Evolutionary conservation across 148 eudicot species (phyloP).

Genomic region (Amaranthus cruentus): DNA sequence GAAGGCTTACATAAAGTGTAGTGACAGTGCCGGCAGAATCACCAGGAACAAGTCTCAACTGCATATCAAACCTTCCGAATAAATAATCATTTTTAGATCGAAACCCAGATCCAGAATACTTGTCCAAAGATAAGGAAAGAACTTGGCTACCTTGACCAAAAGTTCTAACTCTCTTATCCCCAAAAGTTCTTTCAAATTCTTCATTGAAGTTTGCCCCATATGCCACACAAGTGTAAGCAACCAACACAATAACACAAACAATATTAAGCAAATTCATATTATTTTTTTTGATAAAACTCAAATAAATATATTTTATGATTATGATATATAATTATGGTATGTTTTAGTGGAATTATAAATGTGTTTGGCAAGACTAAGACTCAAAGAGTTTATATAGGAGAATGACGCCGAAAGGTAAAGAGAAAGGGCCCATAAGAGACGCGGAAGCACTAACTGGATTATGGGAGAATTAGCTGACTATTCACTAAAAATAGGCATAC

Average conservation of each 20-base stretch:
- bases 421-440: neutral
- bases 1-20: conserved; percentile 9
- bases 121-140: conserved; percentile 38
- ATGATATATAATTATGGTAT: neutral
- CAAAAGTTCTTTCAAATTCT: conserved; percentile 35
- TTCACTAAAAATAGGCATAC: neutral
- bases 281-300: neutral
- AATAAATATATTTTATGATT: no score
- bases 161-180: conserved; percentile 32
- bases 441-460: conserved; percentile 7
- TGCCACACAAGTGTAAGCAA: neutral
- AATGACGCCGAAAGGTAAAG: neutral
- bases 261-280: neutral
- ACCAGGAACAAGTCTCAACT: conserved; percentile 39
- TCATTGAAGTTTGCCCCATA: conserved; percentile 31
- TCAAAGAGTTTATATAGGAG: conserved; percentile 1
- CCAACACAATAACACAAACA: neutral
- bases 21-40: conserved; percentile 57
- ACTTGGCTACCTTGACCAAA: conserved; percentile 25
- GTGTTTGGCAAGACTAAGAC: neutral
- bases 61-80: conserved; percentile 50
- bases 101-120: conserved; percentile 40
- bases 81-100: conserved; percentile 35
- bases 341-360: neutral
- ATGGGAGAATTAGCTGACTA: neutral